A percentile compares a stretch with the other conserved stretches of the same genome.
phyloP scores from a whole-genome alignment of 2,329 filamentous ascomycete species.

The Pseudocercospora pini-densiflorae region DNA sequence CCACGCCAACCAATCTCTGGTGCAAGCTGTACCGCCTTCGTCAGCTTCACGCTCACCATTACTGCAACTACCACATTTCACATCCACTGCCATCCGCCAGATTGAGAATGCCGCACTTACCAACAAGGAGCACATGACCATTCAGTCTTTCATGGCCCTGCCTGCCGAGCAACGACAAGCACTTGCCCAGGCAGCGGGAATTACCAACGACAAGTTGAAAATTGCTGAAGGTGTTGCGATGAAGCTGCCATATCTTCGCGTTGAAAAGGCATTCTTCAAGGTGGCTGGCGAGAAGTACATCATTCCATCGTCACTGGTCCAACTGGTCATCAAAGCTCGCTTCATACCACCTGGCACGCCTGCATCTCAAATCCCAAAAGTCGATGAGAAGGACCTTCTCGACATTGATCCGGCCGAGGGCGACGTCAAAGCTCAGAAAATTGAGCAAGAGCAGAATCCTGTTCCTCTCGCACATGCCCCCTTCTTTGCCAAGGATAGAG shows the following conservation, averaged over 20 bases:
- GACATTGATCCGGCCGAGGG: slow-evolving; percentile 93
- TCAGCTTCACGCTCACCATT: slow-evolving; percentile 67
- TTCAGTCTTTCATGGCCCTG: slow-evolving; percentile 89
- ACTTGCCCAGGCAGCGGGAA: slow-evolving; percentile 69
- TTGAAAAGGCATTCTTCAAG: slow-evolving; percentile 98
- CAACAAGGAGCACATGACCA: slow-evolving; percentile 72
- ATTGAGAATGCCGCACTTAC: slow-evolving; percentile 63
- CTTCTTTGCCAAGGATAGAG: slow-evolving; percentile 86
- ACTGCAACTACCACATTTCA: slow-evolving; percentile 89
- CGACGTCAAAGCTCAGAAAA: slow-evolving; percentile 76
- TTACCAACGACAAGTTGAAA: slow-evolving; percentile 77
- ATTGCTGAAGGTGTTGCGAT: slow-evolving; percentile 76
- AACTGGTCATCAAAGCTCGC: slow-evolving; percentile 92
- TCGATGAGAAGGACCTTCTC: slow-evolving; percentile 80
- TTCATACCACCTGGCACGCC: slow-evolving; percentile 83
- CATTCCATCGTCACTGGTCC: slow-evolving; percentile 89
- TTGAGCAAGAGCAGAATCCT: slow-evolving; percentile 71
- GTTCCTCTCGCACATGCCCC: slow-evolving; percentile 90
- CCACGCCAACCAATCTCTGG: slow-evolving; percentile 79
- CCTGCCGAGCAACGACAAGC: slow-evolving; percentile 76
- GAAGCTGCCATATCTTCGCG: slow-evolving; percentile 80
- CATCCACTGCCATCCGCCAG: slow-evolving; percentile 62
- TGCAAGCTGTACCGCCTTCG: slow-evolving; percentile 85
- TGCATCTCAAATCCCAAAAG: slow-evolving; percentile 68
- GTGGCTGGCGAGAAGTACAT: slow-evolving; percentile 93